Base-by-base conservation (phyloP, 768 basidiomycete genomes). In the Mycena haematopus region DNA sequence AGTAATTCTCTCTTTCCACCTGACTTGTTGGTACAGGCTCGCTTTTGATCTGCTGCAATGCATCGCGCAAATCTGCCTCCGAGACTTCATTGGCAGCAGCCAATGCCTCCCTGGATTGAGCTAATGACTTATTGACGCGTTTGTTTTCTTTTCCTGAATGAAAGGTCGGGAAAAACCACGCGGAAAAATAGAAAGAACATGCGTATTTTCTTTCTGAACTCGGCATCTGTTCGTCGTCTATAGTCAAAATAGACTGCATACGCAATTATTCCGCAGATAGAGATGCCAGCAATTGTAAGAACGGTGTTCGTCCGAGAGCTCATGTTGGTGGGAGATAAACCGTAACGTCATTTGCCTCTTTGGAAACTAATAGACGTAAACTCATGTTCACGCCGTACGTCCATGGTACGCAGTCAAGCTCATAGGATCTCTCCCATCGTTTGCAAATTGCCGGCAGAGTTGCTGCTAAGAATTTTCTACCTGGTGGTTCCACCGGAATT, bases 201-300 rank as follows among this genome's bases (percentile, higher is more conserved):
- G 91, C 95, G 87, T 60, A 99, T 84, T 73, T 86, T 88, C 79
- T 87, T 94, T 74, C 97, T 87, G 84, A 99, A 99, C 17, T 84
- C 82, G 45, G 80, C 76, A 72, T 97, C 94, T 73, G 91, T 93
- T 71, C 96, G 86, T 54, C 97, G 89, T 80, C 86, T 92, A 80
- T 96, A 89, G 82, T 99, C 97, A 71, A 98, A 99, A 78, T 95
- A 98, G 56, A 86, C 83, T 31, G 91, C 94, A 75, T 98, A 99
- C 24, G 88, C 93, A 36, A 91, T 75, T 40, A 88, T 69, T 49
- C 87, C 82, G 46, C 84, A 83, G 22, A 88, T 82, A 40, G 82
- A 78, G 69, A 81, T 74, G 36, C 79, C 79, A 27, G 82, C 81
- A 68, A 82, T 74, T 54, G 81, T 77, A 70, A 84, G 73, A 60